These are phyloP conservation scores for Babesia caballi DNA, from an alignment of 169 alveolate species.

Conservation along the genomic window DNA sequence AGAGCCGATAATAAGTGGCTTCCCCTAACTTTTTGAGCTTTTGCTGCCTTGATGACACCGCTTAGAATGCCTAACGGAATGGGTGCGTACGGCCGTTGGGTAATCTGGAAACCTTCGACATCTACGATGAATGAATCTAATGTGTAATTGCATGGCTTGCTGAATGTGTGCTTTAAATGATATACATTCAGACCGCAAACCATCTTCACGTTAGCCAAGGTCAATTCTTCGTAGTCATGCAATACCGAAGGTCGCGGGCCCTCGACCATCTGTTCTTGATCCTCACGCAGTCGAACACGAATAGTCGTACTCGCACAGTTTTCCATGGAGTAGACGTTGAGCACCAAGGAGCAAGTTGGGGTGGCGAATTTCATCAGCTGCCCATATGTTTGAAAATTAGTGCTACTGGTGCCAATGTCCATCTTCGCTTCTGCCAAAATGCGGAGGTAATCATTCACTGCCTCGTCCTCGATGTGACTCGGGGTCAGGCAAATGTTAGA, in stretches of 20 bases:
- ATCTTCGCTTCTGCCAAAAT: conserved; percentile 21
- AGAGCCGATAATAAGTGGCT: neutral
- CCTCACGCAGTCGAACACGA: conserved; percentile 2
- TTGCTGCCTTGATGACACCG: neutral
- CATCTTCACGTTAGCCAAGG: neutral
- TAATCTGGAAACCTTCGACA: neutral
- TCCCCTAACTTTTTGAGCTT: neutral
- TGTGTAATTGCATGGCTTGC: neutral
- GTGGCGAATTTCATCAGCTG: neutral
- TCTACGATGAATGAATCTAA: neutral
- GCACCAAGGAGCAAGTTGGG: neutral
- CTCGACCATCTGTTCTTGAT: neutral
- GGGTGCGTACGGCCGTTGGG: conserved; percentile 13
- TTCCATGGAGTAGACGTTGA: neutral
- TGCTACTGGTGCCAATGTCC: neutral
- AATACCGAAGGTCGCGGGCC: neutral
- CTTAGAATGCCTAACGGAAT: conserved; percentile 16
- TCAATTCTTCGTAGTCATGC: neutral
- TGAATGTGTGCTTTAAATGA: neutral
- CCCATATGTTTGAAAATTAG: neutral
- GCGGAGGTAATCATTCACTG: conserved; percentile 21
- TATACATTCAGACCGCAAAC: neutral
- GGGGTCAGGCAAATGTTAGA: neutral
- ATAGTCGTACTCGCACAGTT: neutral
- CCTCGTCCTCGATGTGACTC: conserved; percentile 5